phyloP scores from a whole-genome alignment of 768 basidiomycete species.

The Candolleomyces eurysporus region DNA sequence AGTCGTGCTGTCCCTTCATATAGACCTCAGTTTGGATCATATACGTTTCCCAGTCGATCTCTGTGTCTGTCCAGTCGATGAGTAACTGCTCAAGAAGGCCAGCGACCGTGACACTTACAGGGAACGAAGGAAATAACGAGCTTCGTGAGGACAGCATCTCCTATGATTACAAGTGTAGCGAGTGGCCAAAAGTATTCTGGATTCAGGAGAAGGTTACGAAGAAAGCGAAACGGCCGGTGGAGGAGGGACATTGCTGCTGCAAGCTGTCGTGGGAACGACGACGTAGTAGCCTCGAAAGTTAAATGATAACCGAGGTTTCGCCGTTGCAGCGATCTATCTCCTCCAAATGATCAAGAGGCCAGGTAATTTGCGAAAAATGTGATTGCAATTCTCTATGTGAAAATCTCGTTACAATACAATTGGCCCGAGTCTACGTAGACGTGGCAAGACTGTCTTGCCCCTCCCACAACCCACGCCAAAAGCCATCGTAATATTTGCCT shows the following conservation, averaged over 20 bases:
- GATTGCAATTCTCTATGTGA: no score
- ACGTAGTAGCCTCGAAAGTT: neutral
- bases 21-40: slow-evolving; percentile 84
- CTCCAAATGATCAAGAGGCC: no score
- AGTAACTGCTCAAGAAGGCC: neutral
- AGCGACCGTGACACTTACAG: slow-evolving; percentile 52
- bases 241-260: no score
- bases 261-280: neutral
- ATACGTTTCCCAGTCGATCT: slow-evolving; percentile 98
- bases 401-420: no score
- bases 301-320: no score
- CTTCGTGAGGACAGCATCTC: slow-evolving; percentile 75
- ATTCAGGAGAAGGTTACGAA: slow-evolving; percentile 45
- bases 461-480: slow-evolving; percentile 42
- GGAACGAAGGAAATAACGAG: slow-evolving; percentile 79
- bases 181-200: slow-evolving; percentile 65
- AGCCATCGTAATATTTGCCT: slow-evolving; percentile 42
- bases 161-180: slow-evolving; percentile 61
- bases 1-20: slow-evolving; percentile 79
- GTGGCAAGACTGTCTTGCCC: neutral
- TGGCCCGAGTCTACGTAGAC: no score
- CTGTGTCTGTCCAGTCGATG: slow-evolving; percentile 66
- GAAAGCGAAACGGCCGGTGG: slow-evolving; percentile 17
- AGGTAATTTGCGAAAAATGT: no score
- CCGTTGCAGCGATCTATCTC: no score